Base-by-base conservation (phyloP, 2,329 filamentous ascomycete genomes). In the Metarhizium sp. region DNA sequence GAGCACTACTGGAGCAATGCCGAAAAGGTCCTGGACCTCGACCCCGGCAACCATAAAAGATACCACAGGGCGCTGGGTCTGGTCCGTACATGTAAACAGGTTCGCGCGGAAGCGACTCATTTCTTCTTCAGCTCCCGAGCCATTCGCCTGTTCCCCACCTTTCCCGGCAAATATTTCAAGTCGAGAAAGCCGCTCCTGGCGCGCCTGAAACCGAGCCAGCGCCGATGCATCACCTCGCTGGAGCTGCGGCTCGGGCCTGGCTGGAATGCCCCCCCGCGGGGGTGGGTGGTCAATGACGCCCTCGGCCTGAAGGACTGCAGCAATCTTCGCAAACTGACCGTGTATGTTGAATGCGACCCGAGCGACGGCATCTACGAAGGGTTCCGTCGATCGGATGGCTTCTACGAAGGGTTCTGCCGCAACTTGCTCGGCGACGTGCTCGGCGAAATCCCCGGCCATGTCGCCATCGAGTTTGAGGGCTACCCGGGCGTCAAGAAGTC, bases 261-360 rank as follows among this genome's bases (percentile, higher is more conserved):
- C 20, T 92, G 86, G 82, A 83, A 75, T 58, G 79, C 79, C 56
- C 87, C 88, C 14, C 88, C 88, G 1, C 75, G 75, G 38, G 81
- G 84, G 51, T 91, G 88, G 85, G 80, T 83, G 1, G 83, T 89
- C 13, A 85, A 84, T 59, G 71, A 78, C 4, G 76, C 77, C 1
- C 74, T 91, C 1, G 86, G 87, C 0, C 74, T 92, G 6, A 61
- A 66, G 1, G 83, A 88, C 52, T 87, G 84, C 66, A 69, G 70
- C 55, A 81, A 76, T 50, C 78, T 87, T 20, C 75, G 78, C 34
- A 75, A 73, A 14, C 67, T 92, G 50, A 81, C 78, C 30, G 78
- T 92, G 11, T 88, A 88, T 63, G 81, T 90, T 29, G 83, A 91
- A 67, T 81, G 80, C 59, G 88, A 92, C 63, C 87, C 88, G 0